Percentiles rank a stretch among this genome's conserved stretches.
These are phyloP conservation scores for Esteya vermicola DNA, from an alignment of 2,329 filamentous ascomycete genomes.

Conservation along the genomic window DNA sequence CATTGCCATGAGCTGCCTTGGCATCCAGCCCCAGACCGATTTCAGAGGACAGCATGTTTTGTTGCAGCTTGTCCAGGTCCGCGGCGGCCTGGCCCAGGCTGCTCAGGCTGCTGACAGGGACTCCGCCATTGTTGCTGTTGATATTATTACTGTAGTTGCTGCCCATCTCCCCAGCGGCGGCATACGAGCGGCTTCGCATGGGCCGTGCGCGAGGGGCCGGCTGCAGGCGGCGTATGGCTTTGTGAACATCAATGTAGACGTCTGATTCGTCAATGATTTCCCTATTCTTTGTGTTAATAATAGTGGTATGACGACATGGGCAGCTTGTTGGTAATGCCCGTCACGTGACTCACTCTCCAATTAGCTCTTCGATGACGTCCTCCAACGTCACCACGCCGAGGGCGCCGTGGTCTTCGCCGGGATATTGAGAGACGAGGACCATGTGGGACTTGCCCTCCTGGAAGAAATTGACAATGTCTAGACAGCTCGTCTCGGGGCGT, in stretches of 20 bases:
- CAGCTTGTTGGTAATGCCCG: too few species aligned
- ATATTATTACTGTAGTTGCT: too few species aligned
- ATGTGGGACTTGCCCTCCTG: slow-evolving; percentile 99
- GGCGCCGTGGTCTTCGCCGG: slow-evolving; percentile 82
- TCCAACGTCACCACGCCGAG: slow-evolving; percentile 91
- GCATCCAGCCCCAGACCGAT: slow-evolving; percentile 15
- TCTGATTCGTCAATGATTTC: slow-evolving; percentile 99
- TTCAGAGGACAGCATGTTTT: slow-evolving; percentile 5
- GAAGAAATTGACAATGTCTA: slow-evolving; percentile 99
- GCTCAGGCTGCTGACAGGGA: too few species aligned
- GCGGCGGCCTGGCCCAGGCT: too few species aligned
- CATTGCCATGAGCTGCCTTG: too few species aligned
- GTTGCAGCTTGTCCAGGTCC: slow-evolving; percentile 9
- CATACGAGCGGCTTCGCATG: slow-evolving; percentile 20
- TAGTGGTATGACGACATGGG: too few species aligned
- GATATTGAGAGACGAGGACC: slow-evolving; percentile 83
- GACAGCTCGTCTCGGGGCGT: slow-evolving; percentile 82
- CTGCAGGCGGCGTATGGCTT: slow-evolving; percentile 79
- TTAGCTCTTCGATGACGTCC: slow-evolving; percentile 96
- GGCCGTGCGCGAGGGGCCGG: slow-evolving; percentile 67
- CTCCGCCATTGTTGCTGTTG: too few species aligned
- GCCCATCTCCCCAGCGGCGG: not conserved
- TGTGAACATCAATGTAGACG: slow-evolving; percentile 96
- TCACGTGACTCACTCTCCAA: slow-evolving; percentile 83
- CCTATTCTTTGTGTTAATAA: slow-evolving; percentile 30